Evolutionary conservation across 768 basidiomycete species (phyloP), one percentile per base, ranked within the genome.

Genomic region (Xerocomellus dryophilus): DNA sequence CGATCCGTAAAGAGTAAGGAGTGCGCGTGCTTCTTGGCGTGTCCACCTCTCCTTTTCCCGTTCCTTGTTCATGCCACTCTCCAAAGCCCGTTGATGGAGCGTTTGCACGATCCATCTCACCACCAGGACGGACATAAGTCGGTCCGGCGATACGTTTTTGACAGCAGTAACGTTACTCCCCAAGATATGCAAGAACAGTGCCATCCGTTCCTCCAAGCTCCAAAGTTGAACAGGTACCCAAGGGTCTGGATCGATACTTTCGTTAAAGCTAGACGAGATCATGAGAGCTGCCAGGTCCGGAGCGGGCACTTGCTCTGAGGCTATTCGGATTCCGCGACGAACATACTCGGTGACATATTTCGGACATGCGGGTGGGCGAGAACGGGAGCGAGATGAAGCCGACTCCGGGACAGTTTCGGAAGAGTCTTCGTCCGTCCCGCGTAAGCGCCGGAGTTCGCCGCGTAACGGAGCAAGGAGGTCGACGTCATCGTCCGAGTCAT

Each of bases 31-130:
- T 65, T 93, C 90, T 6, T 68, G 71, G 56, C 68, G 74, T 0
- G 83, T 85, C 90, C 90, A 93, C 23, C 80, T 74, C 64, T 88
- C 88, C 58, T 76, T 77, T 54, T 84, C 80, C 38, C 81, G 78
- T n/a, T 81, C 84, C 61, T 77, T 81, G 56, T 73, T 81, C 17
- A 69, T 64, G 1, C 71, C 71, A 38, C 58, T 75, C 60, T 82
- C 84, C 46, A 74, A 57, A 23, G 82, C 79, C 17, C 86, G 79
- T 8, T 58, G 56, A 51, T 83, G 75, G 41, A 88, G 68, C 0
- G 71, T 77, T 23, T 62, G 72, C 4, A 83, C 70, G 14, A 87
- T 76, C 83, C 85, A 89, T 34, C 90, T 80, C 47, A 86, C 61
- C 29, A 81, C 77, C 14, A 91, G 74, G 4, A 79, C 81, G 5